Percentiles rank a stretch among this genome's conserved stretches.
Conservation (phyloP, 331 rosid species). For the Acacia concinna region DNA sequence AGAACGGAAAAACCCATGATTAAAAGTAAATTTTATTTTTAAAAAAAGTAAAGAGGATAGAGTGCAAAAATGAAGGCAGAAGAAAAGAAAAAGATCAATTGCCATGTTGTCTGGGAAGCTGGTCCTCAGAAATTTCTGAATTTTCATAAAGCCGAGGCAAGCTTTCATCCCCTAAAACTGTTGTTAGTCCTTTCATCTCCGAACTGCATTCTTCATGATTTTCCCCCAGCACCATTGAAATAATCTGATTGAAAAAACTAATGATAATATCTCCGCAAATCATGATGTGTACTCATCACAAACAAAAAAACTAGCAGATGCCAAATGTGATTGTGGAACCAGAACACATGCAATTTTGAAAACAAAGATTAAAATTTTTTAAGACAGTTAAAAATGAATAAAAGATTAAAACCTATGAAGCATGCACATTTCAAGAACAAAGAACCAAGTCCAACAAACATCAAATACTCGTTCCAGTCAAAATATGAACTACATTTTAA, state of each 20-base stretch:
- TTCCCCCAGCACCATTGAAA: constrained; percentile 41
- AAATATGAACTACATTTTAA: not conserved
- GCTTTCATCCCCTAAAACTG: constrained; percentile 43
- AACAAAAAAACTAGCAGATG: not conserved
- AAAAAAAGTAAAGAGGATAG: not conserved
- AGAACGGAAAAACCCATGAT: not conserved
- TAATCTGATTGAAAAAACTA: constrained; percentile 34
- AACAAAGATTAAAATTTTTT: not conserved
- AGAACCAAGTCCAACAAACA: not conserved
- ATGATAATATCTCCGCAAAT: constrained; percentile 2
- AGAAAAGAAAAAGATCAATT: constrained; percentile 17
- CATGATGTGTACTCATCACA: constrained; percentile 3
- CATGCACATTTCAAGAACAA: not conserved
- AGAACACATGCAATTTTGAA: not conserved
- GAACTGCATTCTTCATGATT: constrained; percentile 25
- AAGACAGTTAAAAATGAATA: constrained; percentile 16
- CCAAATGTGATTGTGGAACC: not conserved
- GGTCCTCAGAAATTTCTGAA: constrained; percentile 43
- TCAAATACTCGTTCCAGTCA: not conserved
- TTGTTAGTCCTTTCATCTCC: constrained; percentile 29
- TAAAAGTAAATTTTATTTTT: not conserved
- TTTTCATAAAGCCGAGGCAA: constrained; percentile 47
- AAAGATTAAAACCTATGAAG: not conserved
- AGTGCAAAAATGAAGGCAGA: not conserved
- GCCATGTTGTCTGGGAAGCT: constrained; percentile 44